phyloP scores from a whole-genome alignment of 345 rosid species.

The Rhodamnia argentea region DNA sequence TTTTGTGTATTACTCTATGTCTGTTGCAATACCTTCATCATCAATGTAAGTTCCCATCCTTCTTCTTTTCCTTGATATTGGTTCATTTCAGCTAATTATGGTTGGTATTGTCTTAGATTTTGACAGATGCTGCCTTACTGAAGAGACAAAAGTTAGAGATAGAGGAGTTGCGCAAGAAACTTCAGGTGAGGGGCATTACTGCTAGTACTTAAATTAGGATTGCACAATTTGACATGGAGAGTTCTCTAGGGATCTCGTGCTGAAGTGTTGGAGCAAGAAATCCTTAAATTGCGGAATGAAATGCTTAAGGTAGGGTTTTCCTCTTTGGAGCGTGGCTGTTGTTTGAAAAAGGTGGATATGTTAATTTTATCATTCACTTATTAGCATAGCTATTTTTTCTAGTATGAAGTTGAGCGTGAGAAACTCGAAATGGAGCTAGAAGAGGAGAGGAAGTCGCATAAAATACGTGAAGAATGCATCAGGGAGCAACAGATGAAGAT shows the following conservation, averaged over 20 bases:
- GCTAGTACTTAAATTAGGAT: not conserved
- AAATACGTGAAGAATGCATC: conserved; percentile 52
- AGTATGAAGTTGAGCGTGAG: conserved; percentile 89
- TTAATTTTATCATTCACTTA: not conserved
- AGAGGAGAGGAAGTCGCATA: conserved; percentile 75
- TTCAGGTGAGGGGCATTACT: conserved; percentile 43
- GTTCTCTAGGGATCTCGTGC: conserved; percentile 77
- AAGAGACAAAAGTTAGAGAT: conserved; percentile 93
- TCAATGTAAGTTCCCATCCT: not conserved
- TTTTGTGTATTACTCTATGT: not conserved
- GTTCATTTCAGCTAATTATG: conserved; percentile 12
- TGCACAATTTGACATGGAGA: conserved; percentile 1
- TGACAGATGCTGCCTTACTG: conserved; percentile 89
- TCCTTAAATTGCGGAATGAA: conserved; percentile 73
- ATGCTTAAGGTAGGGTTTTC: conserved; percentile 67
- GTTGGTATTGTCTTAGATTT: conserved; percentile 36
- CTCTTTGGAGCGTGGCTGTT: not conserved
- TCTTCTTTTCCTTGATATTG: not conserved
- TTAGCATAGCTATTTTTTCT: conserved; percentile 9
- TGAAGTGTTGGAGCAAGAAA: conserved; percentile 84
- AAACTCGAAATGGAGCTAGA: conserved; percentile 77
- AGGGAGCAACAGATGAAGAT: conserved; percentile 64
- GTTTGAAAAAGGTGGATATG: not conserved
- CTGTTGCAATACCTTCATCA: not conserved
- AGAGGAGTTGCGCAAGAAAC: conserved; percentile 77